phyloP scores from a whole-genome alignment of 164 flowering plant species.

The Nelumbo lutea region DNA sequence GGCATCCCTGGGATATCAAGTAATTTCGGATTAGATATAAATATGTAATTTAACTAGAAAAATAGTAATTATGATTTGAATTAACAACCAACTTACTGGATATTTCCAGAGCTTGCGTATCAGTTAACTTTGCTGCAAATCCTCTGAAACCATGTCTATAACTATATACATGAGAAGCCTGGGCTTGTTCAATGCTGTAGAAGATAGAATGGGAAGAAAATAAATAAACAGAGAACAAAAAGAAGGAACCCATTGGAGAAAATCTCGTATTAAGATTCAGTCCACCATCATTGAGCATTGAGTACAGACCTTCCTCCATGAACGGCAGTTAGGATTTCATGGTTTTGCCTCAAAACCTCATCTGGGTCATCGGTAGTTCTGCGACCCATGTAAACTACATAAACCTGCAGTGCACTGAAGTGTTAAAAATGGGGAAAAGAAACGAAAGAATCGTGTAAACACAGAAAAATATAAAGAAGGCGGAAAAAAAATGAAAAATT shows the following conservation, averaged over 20 bases:
- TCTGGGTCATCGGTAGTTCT: conserved; percentile 33
- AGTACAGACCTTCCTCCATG: conserved; percentile 56
- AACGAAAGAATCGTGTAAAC: too few species aligned
- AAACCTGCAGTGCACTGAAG: conserved; percentile 34
- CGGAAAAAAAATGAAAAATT: not conserved
- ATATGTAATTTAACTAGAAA: not conserved
- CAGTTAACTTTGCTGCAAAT: conserved; percentile 68
- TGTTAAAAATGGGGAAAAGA: not conserved
- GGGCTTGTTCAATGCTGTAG: conserved; percentile 49
- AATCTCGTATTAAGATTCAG: not conserved
- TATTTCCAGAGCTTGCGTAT: conserved; percentile 51
- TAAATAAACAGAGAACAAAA: not conserved
- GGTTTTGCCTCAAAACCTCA: conserved; percentile 44
- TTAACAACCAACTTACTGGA: conserved; percentile 32
- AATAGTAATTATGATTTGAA: not conserved
- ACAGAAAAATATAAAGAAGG: not conserved
- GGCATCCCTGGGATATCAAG: conserved; percentile 46
- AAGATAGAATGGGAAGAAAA: not conserved
- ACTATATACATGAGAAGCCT: conserved; percentile 64
- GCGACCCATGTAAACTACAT: conserved; percentile 79
- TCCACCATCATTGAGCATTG: not conserved
- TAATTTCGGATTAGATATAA: conserved; percentile 3
- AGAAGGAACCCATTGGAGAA: not conserved
- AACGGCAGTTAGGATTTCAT: conserved; percentile 51
- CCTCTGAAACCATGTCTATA: conserved; percentile 73